Conservation (phyloP, 371 early-diverging fungal genomes). For the Cladochytrium tenue region DNA sequence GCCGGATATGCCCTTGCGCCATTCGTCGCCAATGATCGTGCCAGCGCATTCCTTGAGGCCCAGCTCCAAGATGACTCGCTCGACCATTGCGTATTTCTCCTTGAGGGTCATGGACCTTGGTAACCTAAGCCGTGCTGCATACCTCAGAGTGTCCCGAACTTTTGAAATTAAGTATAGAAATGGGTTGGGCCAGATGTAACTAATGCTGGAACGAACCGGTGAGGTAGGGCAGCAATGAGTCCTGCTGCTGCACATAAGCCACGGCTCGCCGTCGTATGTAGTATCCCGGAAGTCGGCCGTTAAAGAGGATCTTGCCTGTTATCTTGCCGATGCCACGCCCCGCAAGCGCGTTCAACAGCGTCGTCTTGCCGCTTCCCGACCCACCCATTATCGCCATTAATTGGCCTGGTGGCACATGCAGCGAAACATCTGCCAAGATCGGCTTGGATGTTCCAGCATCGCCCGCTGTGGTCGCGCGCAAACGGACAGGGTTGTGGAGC, state of each 20-base stretch:
- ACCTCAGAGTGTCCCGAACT: slow-evolving; percentile 68
- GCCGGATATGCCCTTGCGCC: slow-evolving; percentile 75
- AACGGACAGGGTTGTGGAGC: too few relatives aligned
- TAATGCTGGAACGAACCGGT: too few relatives aligned
- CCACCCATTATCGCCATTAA: slow-evolving; percentile 46
- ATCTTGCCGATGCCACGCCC: slow-evolving; percentile 30
- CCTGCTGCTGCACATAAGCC: slow-evolving; percentile 92
- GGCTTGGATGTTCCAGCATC: too few relatives aligned
- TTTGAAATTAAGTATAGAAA: too few relatives aligned
- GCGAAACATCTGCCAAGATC: background rate
- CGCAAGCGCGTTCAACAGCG: slow-evolving; percentile 46
- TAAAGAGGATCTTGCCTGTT: slow-evolving; percentile 2
- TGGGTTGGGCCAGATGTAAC: too few relatives aligned
- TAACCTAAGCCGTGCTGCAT: slow-evolving; percentile 78
- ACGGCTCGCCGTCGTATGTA: slow-evolving; percentile 1
- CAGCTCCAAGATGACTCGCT: slow-evolving; percentile 66
- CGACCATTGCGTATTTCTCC: slow-evolving; percentile 58
- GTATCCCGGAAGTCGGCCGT: background rate
- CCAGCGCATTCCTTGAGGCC: slow-evolving; percentile 69
- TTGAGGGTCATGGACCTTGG: slow-evolving; percentile 58
- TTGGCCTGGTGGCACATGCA: slow-evolving; percentile 20
- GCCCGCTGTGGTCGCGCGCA: too few relatives aligned
- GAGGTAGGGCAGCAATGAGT: slow-evolving; percentile 42
- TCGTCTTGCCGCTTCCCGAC: slow-evolving; percentile 53
- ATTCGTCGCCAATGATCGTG: slow-evolving; percentile 72